These are phyloP conservation scores for Lomentospora prolificans DNA, from an alignment of 2,329 filamentous ascomycete species.

Conservation along the genomic window DNA sequence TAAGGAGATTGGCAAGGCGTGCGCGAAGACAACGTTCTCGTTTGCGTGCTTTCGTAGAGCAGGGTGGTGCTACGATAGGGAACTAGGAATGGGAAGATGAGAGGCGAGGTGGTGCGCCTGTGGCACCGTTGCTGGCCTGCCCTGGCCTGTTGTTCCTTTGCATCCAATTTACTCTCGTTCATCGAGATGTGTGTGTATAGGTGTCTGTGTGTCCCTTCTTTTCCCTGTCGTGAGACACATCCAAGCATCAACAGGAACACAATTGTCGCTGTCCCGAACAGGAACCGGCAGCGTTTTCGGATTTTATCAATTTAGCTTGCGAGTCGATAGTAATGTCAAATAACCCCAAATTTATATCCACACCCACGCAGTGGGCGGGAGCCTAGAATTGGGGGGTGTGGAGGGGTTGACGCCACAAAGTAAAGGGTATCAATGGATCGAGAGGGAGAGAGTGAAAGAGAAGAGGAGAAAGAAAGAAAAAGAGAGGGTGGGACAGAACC, in stretches of 20 bases:
- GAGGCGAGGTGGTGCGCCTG: not conserved
- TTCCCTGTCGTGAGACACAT: not conserved
- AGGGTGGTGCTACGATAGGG: not conserved
- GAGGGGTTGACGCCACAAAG: no score
- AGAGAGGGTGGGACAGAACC: not conserved
- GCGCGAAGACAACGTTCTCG: no score
- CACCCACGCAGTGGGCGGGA: no score
- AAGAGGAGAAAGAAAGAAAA: not conserved
- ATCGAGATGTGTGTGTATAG: not conserved
- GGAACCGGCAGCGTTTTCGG: not conserved
- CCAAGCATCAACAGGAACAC: not conserved
- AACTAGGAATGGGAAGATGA: not conserved
- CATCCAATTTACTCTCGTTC: not conserved
- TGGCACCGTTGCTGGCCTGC: not conserved
- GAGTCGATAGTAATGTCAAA: no score
- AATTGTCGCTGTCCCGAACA: not conserved
- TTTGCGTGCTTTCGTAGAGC: not conserved
- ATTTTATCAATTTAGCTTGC: no score
- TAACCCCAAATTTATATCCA: no score
- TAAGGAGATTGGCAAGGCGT: not conserved
- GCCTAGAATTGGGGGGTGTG: no score
- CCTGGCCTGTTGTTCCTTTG: not conserved
- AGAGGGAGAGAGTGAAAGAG: not conserved
- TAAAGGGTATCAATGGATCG: not conserved
- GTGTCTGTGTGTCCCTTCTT: no score